These are phyloP conservation scores for Kazachstania martiniae DNA, from an alignment of 805 yeast genomes.

Conservation along the genomic window DNA sequence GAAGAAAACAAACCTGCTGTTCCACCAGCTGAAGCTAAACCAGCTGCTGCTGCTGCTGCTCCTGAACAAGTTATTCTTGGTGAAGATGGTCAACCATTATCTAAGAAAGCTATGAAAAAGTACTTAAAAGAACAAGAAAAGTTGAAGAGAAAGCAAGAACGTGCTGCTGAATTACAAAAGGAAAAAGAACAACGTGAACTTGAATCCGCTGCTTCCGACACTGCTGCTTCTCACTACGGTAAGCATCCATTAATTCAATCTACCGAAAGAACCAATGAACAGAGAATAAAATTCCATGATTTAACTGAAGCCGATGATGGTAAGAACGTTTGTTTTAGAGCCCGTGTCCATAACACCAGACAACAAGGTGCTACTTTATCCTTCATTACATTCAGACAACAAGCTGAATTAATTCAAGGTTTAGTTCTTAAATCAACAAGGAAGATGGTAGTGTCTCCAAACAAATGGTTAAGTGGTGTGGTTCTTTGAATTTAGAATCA, in stretches of 20 bases:
- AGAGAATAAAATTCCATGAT: constrained; percentile 47
- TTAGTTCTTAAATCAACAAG: constrained; percentile 65
- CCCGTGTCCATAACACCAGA: constrained; percentile 87
- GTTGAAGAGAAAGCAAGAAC: constrained; percentile 85
- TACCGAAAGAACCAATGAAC: constrained; percentile 48
- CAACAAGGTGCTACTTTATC: constrained; percentile 94
- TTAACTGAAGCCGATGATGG: constrained; percentile 38
- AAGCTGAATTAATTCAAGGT: constrained; percentile 71
- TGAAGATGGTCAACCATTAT: constrained; percentile 79
- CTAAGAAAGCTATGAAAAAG: constrained; percentile 92
- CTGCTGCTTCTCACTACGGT: constrained; percentile 83
- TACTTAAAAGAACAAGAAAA: constrained; percentile 88
- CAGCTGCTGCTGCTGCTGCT: constrained; percentile 3
- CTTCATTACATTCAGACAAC: constrained; percentile 88
- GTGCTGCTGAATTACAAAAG: constrained; percentile 75
- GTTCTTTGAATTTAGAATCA: constrained; percentile 73
- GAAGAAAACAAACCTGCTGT: constrained; percentile 6
- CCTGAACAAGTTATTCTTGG: constrained; percentile 33
- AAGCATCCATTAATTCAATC: constrained; percentile 81
- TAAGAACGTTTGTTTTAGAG: constrained; percentile 74
- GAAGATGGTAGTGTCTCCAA: constrained; percentile 65
- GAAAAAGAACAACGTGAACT: constrained; percentile 70
- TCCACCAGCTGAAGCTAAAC: too few relatives aligned
- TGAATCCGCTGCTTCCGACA: constrained; percentile 71
- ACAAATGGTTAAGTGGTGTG: constrained; percentile 95